Evolutionary conservation across 371 early-diverging fungal genomes (phyloP).

Genomic region (Capniomyces stellatus): DNA sequence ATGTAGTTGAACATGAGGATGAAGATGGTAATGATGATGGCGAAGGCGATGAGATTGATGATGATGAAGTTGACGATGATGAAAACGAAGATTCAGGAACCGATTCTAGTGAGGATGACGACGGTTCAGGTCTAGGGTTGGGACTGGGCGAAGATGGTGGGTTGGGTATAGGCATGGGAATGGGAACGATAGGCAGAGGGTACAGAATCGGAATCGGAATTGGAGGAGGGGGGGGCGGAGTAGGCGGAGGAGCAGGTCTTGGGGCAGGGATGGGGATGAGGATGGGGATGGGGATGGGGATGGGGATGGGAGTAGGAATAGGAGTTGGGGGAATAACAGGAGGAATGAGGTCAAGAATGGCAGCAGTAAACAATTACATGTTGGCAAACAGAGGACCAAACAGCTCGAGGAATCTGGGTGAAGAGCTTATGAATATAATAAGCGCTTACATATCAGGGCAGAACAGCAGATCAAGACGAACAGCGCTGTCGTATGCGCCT

Average conservation of each 20-base stretch:
- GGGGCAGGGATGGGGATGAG: too few species aligned
- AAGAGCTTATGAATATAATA: not conserved
- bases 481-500: not conserved
- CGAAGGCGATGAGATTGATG: slow-evolving; percentile 32
- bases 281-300: too few species aligned
- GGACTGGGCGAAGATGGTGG: not conserved
- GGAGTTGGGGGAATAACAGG: not conserved
- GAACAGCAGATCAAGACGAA: not conserved
- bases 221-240: not conserved
- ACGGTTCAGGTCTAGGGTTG: slow-evolving; percentile 3
- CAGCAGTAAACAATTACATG: too few species aligned
- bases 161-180: not conserved
- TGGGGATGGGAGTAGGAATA: too few species aligned
- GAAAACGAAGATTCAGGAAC: slow-evolving; percentile 13
- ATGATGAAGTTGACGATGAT: slow-evolving; percentile 19
- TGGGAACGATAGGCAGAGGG: not conserved
- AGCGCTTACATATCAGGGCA: not conserved
- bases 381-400: too few species aligned
- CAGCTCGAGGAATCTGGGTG: slow-evolving; percentile 14
- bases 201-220: not conserved
- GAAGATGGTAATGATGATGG: slow-evolving; percentile 37
- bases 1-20: slow-evolving; percentile 25
- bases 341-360: not conserved
- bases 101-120: slow-evolving; percentile 12
- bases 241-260: not conserved